These are phyloP conservation scores for Pseudozyma thailandica DNA, from an alignment of 1,284 basidiomycete genomes.

Conservation along the genomic window DNA sequence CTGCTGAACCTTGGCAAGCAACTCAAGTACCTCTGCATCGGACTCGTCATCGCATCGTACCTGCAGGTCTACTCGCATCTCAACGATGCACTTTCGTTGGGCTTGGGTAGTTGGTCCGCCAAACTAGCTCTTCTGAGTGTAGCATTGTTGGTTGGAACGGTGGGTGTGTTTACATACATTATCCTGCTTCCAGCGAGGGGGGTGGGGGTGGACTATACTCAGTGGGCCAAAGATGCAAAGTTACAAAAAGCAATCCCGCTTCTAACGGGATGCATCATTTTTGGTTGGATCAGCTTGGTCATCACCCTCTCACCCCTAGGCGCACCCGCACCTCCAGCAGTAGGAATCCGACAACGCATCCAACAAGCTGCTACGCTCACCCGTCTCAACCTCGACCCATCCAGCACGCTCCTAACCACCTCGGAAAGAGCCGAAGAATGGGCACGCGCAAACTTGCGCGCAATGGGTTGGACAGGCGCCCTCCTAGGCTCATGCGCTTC, in stretches of 20 bases:
- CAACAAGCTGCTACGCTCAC: slow-evolving; percentile 18
- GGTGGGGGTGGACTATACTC: slow-evolving; percentile 24
- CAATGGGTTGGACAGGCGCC: slow-evolving; percentile 45
- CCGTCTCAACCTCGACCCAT: slow-evolving; percentile 6
- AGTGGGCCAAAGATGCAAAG: slow-evolving; percentile 30
- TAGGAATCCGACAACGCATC: slow-evolving; percentile 7
- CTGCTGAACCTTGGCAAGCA: slow-evolving; percentile 49
- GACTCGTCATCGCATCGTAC: slow-evolving; percentile 23
- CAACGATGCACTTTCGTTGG: slow-evolving; percentile 20
- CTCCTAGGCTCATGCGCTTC: slow-evolving; percentile 14
- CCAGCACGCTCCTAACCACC: background rate
- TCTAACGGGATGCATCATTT: slow-evolving; percentile 39
- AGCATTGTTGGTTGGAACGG: slow-evolving; percentile 19
- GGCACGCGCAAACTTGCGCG: slow-evolving; percentile 15
- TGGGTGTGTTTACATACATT: slow-evolving; percentile 33
- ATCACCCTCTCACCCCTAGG: slow-evolving; percentile 40
- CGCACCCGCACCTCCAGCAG: slow-evolving; percentile 33
- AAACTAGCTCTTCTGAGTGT: slow-evolving; percentile 22
- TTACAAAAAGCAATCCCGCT: slow-evolving; percentile 26
- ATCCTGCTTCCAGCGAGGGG: slow-evolving; percentile 41
- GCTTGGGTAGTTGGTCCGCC: background rate
- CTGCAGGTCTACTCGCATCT: slow-evolving; percentile 43
- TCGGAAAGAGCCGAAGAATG: slow-evolving; percentile 26
- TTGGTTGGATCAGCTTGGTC: slow-evolving; percentile 31
- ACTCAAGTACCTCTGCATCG: slow-evolving; percentile 46